phyloP scores from a whole-genome alignment of 805 yeast species.

The Metschnikowia vanudenii region DNA sequence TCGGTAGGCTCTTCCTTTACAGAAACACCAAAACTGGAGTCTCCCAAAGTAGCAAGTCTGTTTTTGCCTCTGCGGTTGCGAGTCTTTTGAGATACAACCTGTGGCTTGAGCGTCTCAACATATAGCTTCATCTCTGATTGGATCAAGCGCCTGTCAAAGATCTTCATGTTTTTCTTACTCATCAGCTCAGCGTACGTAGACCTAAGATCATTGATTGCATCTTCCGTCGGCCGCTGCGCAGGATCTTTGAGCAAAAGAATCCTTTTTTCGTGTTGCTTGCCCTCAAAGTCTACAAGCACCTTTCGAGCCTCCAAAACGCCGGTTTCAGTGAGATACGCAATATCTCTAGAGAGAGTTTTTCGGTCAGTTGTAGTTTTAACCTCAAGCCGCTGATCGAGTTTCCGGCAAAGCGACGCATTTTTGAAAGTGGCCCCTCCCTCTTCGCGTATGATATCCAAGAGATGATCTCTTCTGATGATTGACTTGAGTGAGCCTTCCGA shows the following conservation, averaged over 20 bases:
- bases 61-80: slow-evolving; percentile 9
- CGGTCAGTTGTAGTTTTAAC: slow-evolving; percentile 32
- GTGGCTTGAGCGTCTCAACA: slow-evolving; percentile 11
- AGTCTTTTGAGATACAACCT: slow-evolving; percentile 4
- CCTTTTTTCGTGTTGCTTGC: slow-evolving; percentile 29
- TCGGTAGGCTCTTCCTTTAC: neutral
- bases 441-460: slow-evolving; percentile 31
- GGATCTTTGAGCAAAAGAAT: slow-evolving; percentile 33
- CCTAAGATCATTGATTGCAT: slow-evolving; percentile 27
- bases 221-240: slow-evolving; percentile 26
- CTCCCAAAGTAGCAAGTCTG: slow-evolving; percentile 16
- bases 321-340: slow-evolving; percentile 25
- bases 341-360: slow-evolving; percentile 41
- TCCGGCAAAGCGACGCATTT: slow-evolving; percentile 32
- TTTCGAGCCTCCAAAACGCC: slow-evolving; percentile 25
- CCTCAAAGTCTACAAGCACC: slow-evolving; percentile 27
- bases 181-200: slow-evolving; percentile 16
- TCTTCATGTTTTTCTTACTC: slow-evolving; percentile 13
- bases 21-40: neutral
- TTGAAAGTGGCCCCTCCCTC: slow-evolving; percentile 41
- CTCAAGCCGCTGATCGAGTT: slow-evolving; percentile 31
- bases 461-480: slow-evolving; percentile 27
- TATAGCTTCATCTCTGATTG: slow-evolving; percentile 17
- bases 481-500: slow-evolving; percentile 28
- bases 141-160: slow-evolving; percentile 10